A percentile compares a stretch with the other conserved stretches of the same genome.
These are phyloP conservation scores for Hibiscus mutabilis DNA, from an alignment of 345 rosid genomes.

Conservation along the genomic window DNA sequence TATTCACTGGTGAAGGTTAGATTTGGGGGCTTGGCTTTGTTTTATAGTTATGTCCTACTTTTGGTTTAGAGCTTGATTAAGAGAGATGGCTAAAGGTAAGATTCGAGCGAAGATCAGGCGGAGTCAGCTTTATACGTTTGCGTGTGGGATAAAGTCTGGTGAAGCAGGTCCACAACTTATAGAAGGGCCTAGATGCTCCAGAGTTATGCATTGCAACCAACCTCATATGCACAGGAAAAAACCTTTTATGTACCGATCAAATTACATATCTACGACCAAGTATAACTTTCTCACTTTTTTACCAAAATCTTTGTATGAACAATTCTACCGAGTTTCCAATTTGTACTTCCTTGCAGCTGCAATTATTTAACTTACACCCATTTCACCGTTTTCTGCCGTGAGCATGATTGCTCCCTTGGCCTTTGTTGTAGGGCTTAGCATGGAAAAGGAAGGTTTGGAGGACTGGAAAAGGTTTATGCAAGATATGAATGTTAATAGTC, in stretches of 20 bases:
- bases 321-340: slow-evolving; percentile 90
- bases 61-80: slow-evolving; percentile 5
- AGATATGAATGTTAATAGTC: slow-evolving; percentile 72
- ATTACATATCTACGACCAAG: slow-evolving; percentile 79
- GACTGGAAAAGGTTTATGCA: slow-evolving; percentile 96
- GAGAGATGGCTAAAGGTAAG: slow-evolving; percentile 71
- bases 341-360: slow-evolving; percentile 88
- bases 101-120: slow-evolving; percentile 72
- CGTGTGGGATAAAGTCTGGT: slow-evolving; percentile 43
- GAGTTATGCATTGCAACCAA: slow-evolving; percentile 77
- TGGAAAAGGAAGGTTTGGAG: slow-evolving; percentile 90
- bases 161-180: slow-evolving; percentile 46
- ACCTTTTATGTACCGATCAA: slow-evolving; percentile 68
- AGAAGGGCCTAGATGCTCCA: slow-evolving; percentile 60
- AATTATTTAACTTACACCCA: slow-evolving; percentile 59
- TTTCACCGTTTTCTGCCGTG: slow-evolving; percentile 75
- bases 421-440: slow-evolving; percentile 85
- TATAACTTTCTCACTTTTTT: slow-evolving; percentile 68
- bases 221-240: slow-evolving; percentile 62
- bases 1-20: slow-evolving; percentile 12
- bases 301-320: slow-evolving; percentile 88
- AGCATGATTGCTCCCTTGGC: slow-evolving; percentile 93
- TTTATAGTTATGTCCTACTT: slow-evolving; percentile 14
- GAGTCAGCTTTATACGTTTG: slow-evolving; percentile 76
- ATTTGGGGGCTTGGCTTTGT: slow-evolving; percentile 12